These are phyloP conservation scores for Sporodiniella umbellata DNA, from an alignment of 371 early-diverging fungal genomes.

Conservation along the genomic window DNA sequence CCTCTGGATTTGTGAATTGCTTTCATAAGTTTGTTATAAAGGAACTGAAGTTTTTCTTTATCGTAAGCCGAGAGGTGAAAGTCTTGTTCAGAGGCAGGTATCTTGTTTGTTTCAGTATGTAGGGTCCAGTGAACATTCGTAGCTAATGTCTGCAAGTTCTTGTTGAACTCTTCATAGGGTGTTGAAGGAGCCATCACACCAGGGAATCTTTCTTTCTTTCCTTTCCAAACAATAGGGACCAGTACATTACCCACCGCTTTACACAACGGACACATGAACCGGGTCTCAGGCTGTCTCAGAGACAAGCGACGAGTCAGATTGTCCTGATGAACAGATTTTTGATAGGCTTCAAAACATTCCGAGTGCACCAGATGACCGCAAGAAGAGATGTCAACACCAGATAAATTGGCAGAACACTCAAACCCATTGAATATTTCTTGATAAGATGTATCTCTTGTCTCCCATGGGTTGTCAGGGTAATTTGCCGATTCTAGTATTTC, in stretches of 20 bases:
- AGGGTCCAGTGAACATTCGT: not conserved
- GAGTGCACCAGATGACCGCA: constrained; percentile 97
- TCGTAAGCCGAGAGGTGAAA: constrained; percentile 19
- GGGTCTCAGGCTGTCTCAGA: constrained; percentile 47
- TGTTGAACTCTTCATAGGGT: constrained; percentile 17
- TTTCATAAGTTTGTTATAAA: constrained; percentile 27
- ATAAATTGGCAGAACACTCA: constrained; percentile 48
- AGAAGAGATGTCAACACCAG: constrained; percentile 72
- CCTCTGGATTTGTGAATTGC: constrained; percentile 10
- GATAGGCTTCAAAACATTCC: constrained; percentile 84
- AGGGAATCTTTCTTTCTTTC: constrained; percentile 58
- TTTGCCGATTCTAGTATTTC: constrained; percentile 49
- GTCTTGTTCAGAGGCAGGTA: constrained; percentile 8
- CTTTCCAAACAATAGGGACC: constrained; percentile 69
- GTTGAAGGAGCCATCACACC: constrained; percentile 41
- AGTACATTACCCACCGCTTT: constrained; percentile 89
- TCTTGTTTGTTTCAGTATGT: not conserved
- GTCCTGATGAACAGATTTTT: constrained; percentile 53
- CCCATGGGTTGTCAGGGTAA: constrained; percentile 9
- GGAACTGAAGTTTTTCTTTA: constrained; percentile 16
- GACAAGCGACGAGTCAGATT: not conserved
- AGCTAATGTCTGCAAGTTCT: constrained; percentile 11
- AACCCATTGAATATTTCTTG: constrained; percentile 36
- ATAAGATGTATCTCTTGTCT: not conserved
- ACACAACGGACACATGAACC: constrained; percentile 94